Base-by-base conservation (phyloP, 73 alveolate genomes). In the Paramecium bursaria region DNA sequence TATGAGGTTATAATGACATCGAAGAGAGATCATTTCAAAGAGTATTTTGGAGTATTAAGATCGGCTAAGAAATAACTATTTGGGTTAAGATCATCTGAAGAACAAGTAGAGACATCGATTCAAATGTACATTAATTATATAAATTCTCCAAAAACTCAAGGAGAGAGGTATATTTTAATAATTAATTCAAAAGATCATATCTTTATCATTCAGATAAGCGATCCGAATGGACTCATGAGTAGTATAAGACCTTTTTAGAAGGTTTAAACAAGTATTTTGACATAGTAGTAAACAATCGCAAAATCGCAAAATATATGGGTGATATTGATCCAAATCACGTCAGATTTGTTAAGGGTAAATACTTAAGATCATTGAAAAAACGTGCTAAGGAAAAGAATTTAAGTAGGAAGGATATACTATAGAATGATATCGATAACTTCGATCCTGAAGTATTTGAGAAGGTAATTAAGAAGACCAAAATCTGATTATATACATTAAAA, bases 351-450 rank as follows among this genome's bases (percentile, higher is more conserved):
- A 67, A 67, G 44, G 82, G 82, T 21, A 21, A 33, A 1, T 67
- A 67, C 44, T 39, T 67, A 14, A 67, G 82, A 42, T 35, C 60
- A 15, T 39, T 67, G n/a, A 67, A 67, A 25, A 67, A 67, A 21
- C 33, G 82, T 39, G 82, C 82, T 9, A 67, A 42, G 44, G 82
- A 67, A 67, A 67, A 67, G 57, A 67, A 67, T 67, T 39, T 67
- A 7, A 67, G 27, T 5, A 67, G 82, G 44, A 67, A 67, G 23
- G 82, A 67, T 10, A 39, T 67, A 27, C n/a, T 67, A 42, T 39
- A 67, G 33, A 19, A 67, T 10, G 82, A 67, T 35, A 39, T 67
- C 21, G 82, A 67, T n/a, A 67, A 67, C 23, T 67, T 67, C 44
- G 82, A 67, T 67, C 19, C 44, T 35, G 26, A 42, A 42, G 44